Evolutionary conservation across 2,329 filamentous ascomycete species (phyloP), one percentile per base, ranked within the genome.

Genomic region (Dactylellina haptotyla): DNA sequence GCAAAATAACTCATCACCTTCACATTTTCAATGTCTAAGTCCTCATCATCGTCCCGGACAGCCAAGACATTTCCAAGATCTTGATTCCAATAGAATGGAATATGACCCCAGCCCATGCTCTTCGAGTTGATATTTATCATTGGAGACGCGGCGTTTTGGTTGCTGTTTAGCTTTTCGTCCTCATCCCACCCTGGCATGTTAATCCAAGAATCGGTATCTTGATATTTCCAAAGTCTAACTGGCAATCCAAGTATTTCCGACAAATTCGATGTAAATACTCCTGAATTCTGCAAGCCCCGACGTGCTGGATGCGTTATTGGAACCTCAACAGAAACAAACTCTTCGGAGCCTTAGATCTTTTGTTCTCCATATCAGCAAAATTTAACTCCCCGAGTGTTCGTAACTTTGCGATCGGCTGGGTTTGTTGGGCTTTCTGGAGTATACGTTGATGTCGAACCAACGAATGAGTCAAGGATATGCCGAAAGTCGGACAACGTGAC

Each of bases 401-500:
- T 2, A 5, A n/a, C 8, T 41, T 3, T 2, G 37, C 3, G 37
- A 16, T n/a, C 12, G 1, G 12, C 3, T 41, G 8, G 8, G 18
- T 41, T 6, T 2, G 37, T 3, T n/a, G 37, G 37, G 18, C 14
- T 12, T 5, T 4, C 9, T 1, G 1, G 37, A 5, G 37, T 1
- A 1, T 4, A 3, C 12, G 1, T 41, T 16, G 16, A 41, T 3
- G 3, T 1, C 3, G 14, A 41, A 5, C 2, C 2, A 1, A 41
- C 12, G 1, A 61, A 50, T 6, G 37, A 50, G 30, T 61, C 41
- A 8, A 50, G 5, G 14, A 50, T 39, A 12, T 61, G 57, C 14
- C 57, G 28, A 41, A 61, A 50, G 10, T 61, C 57, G 12, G 41
- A 20, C 1, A 61, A 9, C 1, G 26, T 39, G 18, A 61, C 18